Percentiles rank a stretch among this genome's conserved stretches.
Evolutionary conservation across 2,329 filamentous ascomycete genomes (phyloP).

Genomic region (Pyrenochaeta sp.): DNA sequence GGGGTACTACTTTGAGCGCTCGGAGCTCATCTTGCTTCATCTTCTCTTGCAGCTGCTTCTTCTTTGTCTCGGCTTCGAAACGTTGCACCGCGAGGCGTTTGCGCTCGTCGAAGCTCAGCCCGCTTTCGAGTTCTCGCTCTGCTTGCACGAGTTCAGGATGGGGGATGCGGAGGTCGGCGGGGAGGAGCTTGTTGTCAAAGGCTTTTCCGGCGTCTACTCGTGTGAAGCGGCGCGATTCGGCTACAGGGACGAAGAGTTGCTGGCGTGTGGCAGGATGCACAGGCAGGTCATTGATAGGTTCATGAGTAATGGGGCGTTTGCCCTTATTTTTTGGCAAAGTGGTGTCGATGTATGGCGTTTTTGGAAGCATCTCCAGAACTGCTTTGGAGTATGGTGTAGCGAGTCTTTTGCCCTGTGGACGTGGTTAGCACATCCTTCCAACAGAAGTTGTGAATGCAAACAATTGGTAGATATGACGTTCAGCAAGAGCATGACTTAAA

Average conservation of each 20-base stretch:
- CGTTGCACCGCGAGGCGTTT: constrained; percentile 39
- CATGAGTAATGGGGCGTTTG: constrained; percentile 57
- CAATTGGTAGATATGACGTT: constrained; percentile 44
- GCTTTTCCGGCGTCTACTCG: constrained; percentile 69
- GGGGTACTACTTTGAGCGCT: constrained; percentile 53
- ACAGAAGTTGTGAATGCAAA: background rate
- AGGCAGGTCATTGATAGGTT: constrained; percentile 70
- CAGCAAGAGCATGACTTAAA: constrained; percentile 76
- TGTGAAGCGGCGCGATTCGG: constrained; percentile 70
- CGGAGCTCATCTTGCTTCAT: constrained; percentile 54
- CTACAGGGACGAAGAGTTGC: constrained; percentile 68
- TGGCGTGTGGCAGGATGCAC: constrained; percentile 62
- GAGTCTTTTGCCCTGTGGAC: constrained; percentile 72
- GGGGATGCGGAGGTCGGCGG: constrained; percentile 69
- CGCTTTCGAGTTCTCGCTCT: constrained; percentile 47
- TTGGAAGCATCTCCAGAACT: constrained; percentile 79
- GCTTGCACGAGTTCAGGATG: constrained; percentile 65
- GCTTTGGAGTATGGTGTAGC: constrained; percentile 79
- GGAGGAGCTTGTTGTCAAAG: constrained; percentile 65
- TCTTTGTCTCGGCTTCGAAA: constrained; percentile 38
- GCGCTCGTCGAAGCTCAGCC: constrained; percentile 44
- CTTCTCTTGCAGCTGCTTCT: constrained; percentile 50
- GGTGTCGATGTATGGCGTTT: constrained; percentile 57
- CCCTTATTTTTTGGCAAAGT: constrained; percentile 32
- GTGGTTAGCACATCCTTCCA: constrained; percentile 23